These are phyloP conservation scores for Cyathus striatus DNA, from an alignment of 768 basidiomycete genomes.

Conservation along the genomic window DNA sequence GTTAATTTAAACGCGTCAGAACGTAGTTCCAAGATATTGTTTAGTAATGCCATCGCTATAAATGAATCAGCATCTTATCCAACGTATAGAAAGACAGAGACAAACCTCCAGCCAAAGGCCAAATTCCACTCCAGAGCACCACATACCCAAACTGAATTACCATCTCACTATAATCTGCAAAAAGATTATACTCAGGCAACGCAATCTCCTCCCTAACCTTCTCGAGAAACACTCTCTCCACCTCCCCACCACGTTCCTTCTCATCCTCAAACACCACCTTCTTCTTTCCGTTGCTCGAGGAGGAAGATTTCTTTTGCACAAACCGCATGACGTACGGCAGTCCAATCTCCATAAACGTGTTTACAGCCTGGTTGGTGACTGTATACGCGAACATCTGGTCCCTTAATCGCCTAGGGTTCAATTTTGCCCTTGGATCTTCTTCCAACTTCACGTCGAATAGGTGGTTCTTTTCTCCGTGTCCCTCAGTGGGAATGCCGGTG, in stretches of 20 bases:
- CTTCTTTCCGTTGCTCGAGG: slow-evolving; percentile 42
- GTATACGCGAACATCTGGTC: slow-evolving; percentile 93
- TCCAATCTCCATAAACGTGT: slow-evolving; percentile 74
- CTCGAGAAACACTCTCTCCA: slow-evolving; percentile 79
- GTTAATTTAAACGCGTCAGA: slow-evolving; percentile 96
- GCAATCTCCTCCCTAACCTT: slow-evolving; percentile 70
- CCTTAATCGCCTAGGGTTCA: slow-evolving; percentile 67
- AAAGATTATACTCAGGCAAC: slow-evolving; percentile 76
- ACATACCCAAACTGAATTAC: slow-evolving; percentile 94
- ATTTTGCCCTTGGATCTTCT: slow-evolving; percentile 42
- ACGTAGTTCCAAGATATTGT: slow-evolving; percentile 89
- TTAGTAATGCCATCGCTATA: slow-evolving; percentile 75
- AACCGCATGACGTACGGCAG: slow-evolving; percentile 73
- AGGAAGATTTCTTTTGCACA: slow-evolving; percentile 37
- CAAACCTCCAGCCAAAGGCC: slow-evolving; percentile 83
- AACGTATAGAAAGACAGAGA: slow-evolving; percentile 4
- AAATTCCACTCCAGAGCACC: slow-evolving; percentile 87
- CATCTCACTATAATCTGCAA: slow-evolving; percentile 95
- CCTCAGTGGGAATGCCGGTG: slow-evolving; percentile 34
- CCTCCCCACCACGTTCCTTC: slow-evolving; percentile 45
- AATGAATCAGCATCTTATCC: slow-evolving; percentile 1
- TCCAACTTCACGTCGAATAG: not conserved
- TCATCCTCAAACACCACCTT: slow-evolving; percentile 72
- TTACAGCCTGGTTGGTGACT: slow-evolving; percentile 83
- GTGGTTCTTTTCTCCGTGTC: slow-evolving; percentile 37